Percentiles rank a stretch among this genome's conserved stretches.
phyloP scores from a whole-genome alignment of 140 eudicot genomes.

The Anethum foeniculum region DNA sequence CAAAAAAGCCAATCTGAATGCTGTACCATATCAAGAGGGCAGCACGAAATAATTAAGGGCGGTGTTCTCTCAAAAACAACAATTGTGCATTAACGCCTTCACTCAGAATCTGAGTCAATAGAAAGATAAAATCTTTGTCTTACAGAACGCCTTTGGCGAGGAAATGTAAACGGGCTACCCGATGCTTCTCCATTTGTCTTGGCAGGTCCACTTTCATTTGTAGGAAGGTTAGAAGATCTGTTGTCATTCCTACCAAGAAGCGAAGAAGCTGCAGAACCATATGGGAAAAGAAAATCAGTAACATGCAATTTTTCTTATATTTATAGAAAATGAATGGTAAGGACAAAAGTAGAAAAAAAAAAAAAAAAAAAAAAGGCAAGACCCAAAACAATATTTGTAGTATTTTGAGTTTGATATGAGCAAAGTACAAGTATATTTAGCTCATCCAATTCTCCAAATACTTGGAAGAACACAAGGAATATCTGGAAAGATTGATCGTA shows the following conservation, averaged over 20 bases:
- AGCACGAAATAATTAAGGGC: not conserved
- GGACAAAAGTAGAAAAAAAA: not conserved
- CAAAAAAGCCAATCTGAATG: not conserved
- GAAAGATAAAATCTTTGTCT: constrained; percentile 7
- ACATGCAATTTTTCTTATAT: not conserved
- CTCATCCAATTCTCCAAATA: not conserved
- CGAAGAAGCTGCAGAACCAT: constrained; percentile 47
- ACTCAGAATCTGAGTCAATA: constrained; percentile 7
- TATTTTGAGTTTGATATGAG: not conserved
- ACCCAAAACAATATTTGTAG: not conserved
- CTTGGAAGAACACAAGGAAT: not conserved
- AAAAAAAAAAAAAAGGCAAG: not conserved
- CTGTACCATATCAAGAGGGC: constrained; percentile 2
- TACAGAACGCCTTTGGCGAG: constrained; percentile 31
- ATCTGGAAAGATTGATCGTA: not conserved
- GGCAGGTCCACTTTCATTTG: constrained; percentile 7
- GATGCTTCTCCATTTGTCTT: constrained; percentile 47
- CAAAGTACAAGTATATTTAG: too few relatives aligned
- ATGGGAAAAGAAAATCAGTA: constrained; percentile 6
- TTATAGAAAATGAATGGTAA: not conserved
- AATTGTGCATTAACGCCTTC: not conserved
- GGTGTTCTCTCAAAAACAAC: not conserved
- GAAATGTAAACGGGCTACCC: constrained; percentile 62
- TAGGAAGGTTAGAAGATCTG: constrained; percentile 23
- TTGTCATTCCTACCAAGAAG: constrained; percentile 56